Evolutionary conservation across 768 basidiomycete species (phyloP).

Genomic region (Lyophyllum semitale): DNA sequence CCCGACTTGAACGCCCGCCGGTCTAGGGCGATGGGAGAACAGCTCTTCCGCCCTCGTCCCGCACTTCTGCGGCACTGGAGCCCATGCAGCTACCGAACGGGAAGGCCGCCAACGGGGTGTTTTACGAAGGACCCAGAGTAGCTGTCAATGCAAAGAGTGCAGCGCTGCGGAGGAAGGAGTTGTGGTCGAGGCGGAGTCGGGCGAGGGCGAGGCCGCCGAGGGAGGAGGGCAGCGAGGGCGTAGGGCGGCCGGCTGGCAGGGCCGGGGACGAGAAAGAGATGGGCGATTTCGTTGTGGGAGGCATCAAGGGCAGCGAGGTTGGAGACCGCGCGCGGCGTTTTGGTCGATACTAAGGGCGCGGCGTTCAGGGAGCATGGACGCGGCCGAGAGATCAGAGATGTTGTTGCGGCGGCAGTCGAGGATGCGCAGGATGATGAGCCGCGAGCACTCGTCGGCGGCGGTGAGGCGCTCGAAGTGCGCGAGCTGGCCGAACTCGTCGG

Average conservation of each 20-base stretch:
- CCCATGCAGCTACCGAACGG: too few species aligned
- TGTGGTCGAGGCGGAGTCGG: slow-evolving; percentile 78
- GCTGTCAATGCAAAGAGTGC: too few species aligned
- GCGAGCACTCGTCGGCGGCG: slow-evolving; percentile 69
- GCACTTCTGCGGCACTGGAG: too few species aligned
- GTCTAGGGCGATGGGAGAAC: too few species aligned
- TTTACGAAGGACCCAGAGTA: too few species aligned
- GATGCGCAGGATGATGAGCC: slow-evolving; percentile 59
- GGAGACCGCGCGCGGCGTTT: slow-evolving; percentile 79
- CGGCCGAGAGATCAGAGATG: slow-evolving; percentile 72
- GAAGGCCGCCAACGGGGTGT: too few species aligned
- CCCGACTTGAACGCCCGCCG: too few species aligned
- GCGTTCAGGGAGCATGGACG: slow-evolving; percentile 71
- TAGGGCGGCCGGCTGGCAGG: slow-evolving; percentile 45
- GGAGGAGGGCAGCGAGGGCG: slow-evolving; percentile 74
- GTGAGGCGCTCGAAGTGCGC: slow-evolving; percentile 68
- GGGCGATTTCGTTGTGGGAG: slow-evolving; percentile 88
- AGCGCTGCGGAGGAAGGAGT: too few species aligned
- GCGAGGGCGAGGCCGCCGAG: slow-evolving; percentile 74
- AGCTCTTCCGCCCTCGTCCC: too few species aligned
- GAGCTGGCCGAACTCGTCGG: slow-evolving; percentile 76
- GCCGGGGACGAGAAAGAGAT: slow-evolving; percentile 61
- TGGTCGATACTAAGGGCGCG: slow-evolving; percentile 74
- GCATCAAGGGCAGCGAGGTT: slow-evolving; percentile 67
- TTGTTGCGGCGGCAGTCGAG: slow-evolving; percentile 88